These are phyloP conservation scores for Paraconiothyrium brasiliense DNA, from an alignment of 2,329 filamentous ascomycete genomes.

Conservation along the genomic window DNA sequence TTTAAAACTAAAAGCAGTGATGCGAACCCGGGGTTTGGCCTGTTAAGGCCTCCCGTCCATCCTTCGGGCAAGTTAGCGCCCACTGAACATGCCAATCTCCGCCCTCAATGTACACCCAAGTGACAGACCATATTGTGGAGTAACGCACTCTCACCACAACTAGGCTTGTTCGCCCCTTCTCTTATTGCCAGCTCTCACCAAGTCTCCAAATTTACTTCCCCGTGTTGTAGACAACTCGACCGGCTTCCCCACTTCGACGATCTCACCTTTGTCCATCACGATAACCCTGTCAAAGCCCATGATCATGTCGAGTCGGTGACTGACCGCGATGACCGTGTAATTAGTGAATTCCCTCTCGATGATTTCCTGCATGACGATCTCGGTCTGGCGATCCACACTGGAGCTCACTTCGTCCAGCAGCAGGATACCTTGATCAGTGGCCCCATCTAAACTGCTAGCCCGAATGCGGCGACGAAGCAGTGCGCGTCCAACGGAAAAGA, in stretches of 20 bases:
- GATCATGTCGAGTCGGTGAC: conserved; percentile 31
- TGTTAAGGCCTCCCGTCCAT: not conserved
- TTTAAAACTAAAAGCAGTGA: too few relatives aligned
- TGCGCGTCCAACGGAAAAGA: conserved; percentile 68
- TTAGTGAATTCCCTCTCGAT: conserved; percentile 61
- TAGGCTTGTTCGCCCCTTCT: not conserved
- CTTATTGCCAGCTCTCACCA: conserved; percentile 18
- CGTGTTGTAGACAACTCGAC: conserved; percentile 10
- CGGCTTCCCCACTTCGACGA: conserved; percentile 51
- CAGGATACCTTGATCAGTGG: conserved; percentile 25
- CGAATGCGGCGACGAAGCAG: conserved; percentile 51
- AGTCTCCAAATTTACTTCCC: conserved; percentile 18
- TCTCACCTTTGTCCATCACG: conserved; percentile 50
- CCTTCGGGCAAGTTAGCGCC: not conserved
- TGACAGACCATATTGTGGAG: not conserved
- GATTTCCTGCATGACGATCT: conserved; percentile 63
- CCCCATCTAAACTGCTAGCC: conserved; percentile 11
- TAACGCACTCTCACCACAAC: not conserved
- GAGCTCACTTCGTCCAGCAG: conserved; percentile 31
- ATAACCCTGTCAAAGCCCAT: conserved; percentile 34
- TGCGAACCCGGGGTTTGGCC: not conserved
- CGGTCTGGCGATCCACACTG: conserved; percentile 65
- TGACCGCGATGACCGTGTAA: conserved; percentile 30
- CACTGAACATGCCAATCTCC: not conserved
- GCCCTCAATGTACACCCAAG: not conserved